Evolutionary conservation across 208 protist species (phyloP).

Genomic region (Strigomonas oncopelti): DNA sequence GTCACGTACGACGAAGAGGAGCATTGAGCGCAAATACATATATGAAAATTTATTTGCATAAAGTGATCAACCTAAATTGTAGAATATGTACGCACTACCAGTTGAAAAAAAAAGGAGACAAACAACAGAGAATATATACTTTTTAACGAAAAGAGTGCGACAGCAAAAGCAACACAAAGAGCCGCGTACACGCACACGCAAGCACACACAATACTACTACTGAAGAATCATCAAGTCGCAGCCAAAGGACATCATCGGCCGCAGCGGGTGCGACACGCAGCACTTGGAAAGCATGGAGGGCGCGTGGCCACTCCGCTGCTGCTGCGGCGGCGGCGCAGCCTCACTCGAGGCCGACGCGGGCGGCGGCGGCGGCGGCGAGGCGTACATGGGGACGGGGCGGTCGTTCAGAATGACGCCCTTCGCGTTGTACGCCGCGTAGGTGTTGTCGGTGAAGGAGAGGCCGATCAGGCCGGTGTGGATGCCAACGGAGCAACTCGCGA

Average conservation of each 20-base stretch:
- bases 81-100: not conserved
- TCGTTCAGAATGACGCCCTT: conserved; percentile 57
- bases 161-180: conserved; percentile 15
- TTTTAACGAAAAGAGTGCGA: not conserved
- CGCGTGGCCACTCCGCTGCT: not conserved
- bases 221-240: conserved; percentile 77
- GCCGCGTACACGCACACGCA: conserved; percentile 8
- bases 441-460: conserved; percentile 67
- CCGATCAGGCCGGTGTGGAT: conserved; percentile 75
- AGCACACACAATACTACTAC: conserved; percentile 23
- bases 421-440: conserved; percentile 70
- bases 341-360: conserved; percentile 6
- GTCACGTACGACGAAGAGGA: no score
- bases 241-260: conserved; percentile 64
- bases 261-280: conserved; percentile 72
- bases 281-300: conserved; percentile 30
- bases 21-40: no score
- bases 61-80: not conserved
- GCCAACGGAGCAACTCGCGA: conserved; percentile 60
- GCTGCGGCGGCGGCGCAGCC: conserved; percentile 1
- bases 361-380: conserved; percentile 18
- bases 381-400: conserved; percentile 34
- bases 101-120: conserved; percentile 13
- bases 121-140: not conserved
- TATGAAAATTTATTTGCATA: no score